These are phyloP conservation scores for Geotrichum cucujoidarum DNA, from an alignment of 1,139 yeast genomes.

Conservation along the genomic window DNA sequence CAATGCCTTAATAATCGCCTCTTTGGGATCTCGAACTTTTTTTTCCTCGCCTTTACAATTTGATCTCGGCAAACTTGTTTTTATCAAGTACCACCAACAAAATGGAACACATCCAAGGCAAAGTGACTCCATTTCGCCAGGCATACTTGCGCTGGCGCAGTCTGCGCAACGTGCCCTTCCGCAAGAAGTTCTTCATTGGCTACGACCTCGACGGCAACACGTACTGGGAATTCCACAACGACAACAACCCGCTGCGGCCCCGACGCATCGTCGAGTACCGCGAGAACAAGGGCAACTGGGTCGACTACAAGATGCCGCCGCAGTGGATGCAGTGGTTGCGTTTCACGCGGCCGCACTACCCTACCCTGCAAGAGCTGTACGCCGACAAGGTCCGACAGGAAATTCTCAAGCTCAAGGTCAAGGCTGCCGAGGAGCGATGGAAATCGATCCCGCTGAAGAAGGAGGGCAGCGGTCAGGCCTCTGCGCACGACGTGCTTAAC, in stretches of 20 bases:
- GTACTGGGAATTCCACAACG: constrained; percentile 70
- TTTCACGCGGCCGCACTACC: constrained; percentile 54
- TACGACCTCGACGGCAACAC: constrained; percentile 79
- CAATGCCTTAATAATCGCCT: too few relatives aligned
- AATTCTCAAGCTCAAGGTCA: constrained; percentile 51
- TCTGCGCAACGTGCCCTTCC: constrained; percentile 59
- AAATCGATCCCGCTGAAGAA: constrained; percentile 36
- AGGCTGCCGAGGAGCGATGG: constrained; percentile 61
- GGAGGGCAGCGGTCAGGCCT: constrained; percentile 2
- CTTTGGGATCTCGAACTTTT: background rate
- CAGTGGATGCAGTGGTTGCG: constrained; percentile 84
- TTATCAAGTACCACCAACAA: too few relatives aligned
- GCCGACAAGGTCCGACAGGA: constrained; percentile 55
- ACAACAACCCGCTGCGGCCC: constrained; percentile 34
- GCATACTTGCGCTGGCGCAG: constrained; percentile 57
- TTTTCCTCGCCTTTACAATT: background rate
- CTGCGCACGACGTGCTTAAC: constrained; percentile 4
- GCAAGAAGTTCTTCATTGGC: constrained; percentile 46
- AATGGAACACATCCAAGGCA: constrained; percentile 42
- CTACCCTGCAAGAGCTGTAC: constrained; percentile 57
- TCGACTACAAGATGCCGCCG: constrained; percentile 47
- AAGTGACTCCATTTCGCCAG: constrained; percentile 35
- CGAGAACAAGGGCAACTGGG: constrained; percentile 32
- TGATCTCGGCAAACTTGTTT: too few relatives aligned
- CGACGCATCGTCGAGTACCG: constrained; percentile 43